These are phyloP conservation scores for Sporothrix luriei DNA, from an alignment of 2,329 filamentous ascomycete species.

Conservation along the genomic window DNA sequence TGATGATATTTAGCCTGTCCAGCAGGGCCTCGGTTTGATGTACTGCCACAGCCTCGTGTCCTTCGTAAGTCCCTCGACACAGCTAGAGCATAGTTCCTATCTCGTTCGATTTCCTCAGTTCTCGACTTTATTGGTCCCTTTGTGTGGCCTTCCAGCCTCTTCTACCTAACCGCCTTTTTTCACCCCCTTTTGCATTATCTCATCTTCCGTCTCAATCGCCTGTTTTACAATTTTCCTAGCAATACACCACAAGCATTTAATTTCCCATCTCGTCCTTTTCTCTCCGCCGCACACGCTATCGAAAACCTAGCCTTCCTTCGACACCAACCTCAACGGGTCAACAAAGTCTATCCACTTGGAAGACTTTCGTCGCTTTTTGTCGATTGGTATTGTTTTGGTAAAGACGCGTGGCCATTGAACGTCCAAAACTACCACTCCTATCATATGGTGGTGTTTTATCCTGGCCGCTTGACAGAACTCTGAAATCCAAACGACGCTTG, in stretches of 20 bases:
- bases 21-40: slow-evolving; percentile 24
- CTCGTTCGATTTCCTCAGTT: not conserved
- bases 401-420: too few relatives aligned
- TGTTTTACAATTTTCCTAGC: not conserved
- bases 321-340: too few relatives aligned
- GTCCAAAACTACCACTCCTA: too few relatives aligned
- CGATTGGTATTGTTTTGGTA: too few relatives aligned
- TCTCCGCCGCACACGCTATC: not conserved
- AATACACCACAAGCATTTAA: not conserved
- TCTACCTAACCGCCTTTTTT: not conserved
- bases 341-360: too few relatives aligned
- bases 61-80: slow-evolving; percentile 5
- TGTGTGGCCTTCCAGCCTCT: slow-evolving; percentile 15
- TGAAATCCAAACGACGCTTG: not conserved
- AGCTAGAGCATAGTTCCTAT: not conserved
- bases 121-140: not conserved
- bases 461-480: not conserved
- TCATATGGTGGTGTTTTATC: too few relatives aligned
- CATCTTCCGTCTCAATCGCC: not conserved
- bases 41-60: slow-evolving; percentile 1
- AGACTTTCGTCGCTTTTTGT: too few relatives aligned
- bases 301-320: too few relatives aligned
- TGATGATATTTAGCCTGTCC: slow-evolving; percentile 25
- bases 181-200: not conserved
- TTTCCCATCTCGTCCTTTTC: not conserved